These are phyloP conservation scores for Termitomyces sp. DNA, from an alignment of 768 basidiomycete genomes.

Conservation along the genomic window DNA sequence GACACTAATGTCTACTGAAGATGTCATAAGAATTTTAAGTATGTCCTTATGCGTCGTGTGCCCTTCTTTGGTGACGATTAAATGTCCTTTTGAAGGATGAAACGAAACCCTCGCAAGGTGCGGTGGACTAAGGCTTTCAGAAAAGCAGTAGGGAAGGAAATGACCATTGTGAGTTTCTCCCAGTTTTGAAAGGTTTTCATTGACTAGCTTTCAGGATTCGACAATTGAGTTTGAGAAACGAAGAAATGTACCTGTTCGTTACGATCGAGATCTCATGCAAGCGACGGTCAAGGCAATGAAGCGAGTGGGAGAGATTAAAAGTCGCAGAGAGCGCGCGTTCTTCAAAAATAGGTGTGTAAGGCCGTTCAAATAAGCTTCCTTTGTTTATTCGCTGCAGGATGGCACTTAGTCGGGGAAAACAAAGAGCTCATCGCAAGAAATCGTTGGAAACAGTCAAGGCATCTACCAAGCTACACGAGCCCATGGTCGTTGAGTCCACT, in stretches of 20 bases:
- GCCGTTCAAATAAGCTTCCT: background rate
- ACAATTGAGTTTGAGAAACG: slow-evolving; percentile 99
- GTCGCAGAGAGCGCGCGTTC: slow-evolving; percentile 88
- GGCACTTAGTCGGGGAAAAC: slow-evolving; percentile 77
- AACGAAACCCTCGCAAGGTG: slow-evolving; percentile 98
- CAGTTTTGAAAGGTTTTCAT: background rate
- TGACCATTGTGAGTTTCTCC: slow-evolving; percentile 81
- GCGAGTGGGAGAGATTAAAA: slow-evolving; percentile 88
- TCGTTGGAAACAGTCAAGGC: slow-evolving; percentile 51
- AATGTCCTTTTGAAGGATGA: slow-evolving; percentile 64
- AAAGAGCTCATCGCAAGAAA: slow-evolving; percentile 69
- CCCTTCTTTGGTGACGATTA: slow-evolving; percentile 1
- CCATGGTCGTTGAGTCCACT: slow-evolving; percentile 40
- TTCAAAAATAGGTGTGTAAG: slow-evolving; percentile 80
- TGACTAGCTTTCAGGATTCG: slow-evolving; percentile 63
- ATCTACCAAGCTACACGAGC: slow-evolving; percentile 65
- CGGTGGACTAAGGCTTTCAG: slow-evolving; percentile 99
- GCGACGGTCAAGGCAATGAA: slow-evolving; percentile 97
- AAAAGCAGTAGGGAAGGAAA: slow-evolving; percentile 98
- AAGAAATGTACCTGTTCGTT: slow-evolving; percentile 94
- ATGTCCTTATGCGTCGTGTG: slow-evolving; percentile 16
- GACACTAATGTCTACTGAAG: slow-evolving; percentile 21
- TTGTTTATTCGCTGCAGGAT: slow-evolving; percentile 48
- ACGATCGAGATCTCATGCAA: slow-evolving; percentile 89
- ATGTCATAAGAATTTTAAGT: slow-evolving; percentile 99